Evolutionary conservation across 2,329 filamentous ascomycete species (phyloP).

Genomic region (Penicillium sp.): DNA sequence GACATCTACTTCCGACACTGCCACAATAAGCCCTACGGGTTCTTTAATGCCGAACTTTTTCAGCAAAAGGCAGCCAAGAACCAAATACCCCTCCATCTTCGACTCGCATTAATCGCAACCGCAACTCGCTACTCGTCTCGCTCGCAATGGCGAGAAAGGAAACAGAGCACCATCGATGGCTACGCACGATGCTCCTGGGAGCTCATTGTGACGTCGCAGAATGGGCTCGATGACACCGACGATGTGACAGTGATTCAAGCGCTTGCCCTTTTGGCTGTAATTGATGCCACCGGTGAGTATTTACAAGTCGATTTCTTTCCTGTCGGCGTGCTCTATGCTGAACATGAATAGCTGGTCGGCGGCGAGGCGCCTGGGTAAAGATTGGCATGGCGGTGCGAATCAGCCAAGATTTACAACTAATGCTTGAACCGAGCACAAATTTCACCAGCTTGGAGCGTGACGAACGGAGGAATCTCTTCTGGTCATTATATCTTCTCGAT

Average conservation of each 20-base stretch:
- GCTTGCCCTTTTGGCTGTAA: slow-evolving; percentile 42
- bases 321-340: not conserved
- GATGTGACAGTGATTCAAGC: slow-evolving; percentile 31
- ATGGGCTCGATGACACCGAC: slow-evolving; percentile 22
- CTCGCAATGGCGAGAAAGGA: slow-evolving; percentile 35
- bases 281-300: slow-evolving; percentile 36
- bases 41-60: slow-evolving; percentile 29
- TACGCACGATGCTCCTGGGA: slow-evolving; percentile 33
- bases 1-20: slow-evolving; percentile 32
- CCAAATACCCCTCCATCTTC: slow-evolving; percentile 25
- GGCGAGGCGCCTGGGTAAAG: slow-evolving; percentile 46
- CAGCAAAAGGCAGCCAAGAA: slow-evolving; percentile 20
- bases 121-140: slow-evolving; percentile 40
- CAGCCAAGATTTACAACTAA: slow-evolving; percentile 44
- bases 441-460: slow-evolving; percentile 36
- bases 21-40: slow-evolving; percentile 32
- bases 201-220: slow-evolving; percentile 26
- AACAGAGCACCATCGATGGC: slow-evolving; percentile 33
- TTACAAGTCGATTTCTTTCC: not conserved
- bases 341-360: slow-evolving; percentile 34
- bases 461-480: slow-evolving; percentile 46
- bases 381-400: slow-evolving; percentile 39
- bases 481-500: slow-evolving; percentile 50
- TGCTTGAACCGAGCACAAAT: slow-evolving; percentile 36
- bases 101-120: slow-evolving; percentile 26